These are phyloP conservation scores for Metarhizium album DNA, from an alignment of 2,329 filamentous ascomycete species.

Conservation along the genomic window DNA sequence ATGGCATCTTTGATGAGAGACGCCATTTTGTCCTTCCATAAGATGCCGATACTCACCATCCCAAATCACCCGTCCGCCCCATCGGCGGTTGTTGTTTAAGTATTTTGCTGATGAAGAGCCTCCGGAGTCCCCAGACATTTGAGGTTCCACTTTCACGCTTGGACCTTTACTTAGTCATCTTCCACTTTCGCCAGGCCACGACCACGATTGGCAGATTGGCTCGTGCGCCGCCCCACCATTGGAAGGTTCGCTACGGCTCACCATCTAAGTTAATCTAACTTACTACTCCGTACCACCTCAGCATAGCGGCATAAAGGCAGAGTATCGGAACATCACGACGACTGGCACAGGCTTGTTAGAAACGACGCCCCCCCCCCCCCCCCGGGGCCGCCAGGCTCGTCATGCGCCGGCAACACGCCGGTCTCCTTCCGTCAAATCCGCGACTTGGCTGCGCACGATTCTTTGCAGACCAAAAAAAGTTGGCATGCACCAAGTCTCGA, in stretches of 20 bases:
- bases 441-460: constrained; percentile 15
- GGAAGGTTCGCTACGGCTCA: too few species aligned
- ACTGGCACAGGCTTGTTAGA: background rate
- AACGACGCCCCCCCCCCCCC: constrained; percentile 1
- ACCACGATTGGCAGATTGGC: too few species aligned
- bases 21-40: constrained; percentile 23
- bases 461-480: constrained; percentile 18
- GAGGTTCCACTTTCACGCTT: background rate
- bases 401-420: constrained; percentile 16
- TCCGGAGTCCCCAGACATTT: too few species aligned
- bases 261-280: too few species aligned
- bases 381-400: constrained; percentile 22
- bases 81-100: background rate
- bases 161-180: constrained; percentile 5
- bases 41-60: constrained; percentile 4
- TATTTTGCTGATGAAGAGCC: background rate
- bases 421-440: constrained; percentile 9
- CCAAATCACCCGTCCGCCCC: background rate
- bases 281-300: too few species aligned
- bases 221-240: too few species aligned
- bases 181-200: too few species aligned
- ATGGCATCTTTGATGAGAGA: constrained; percentile 33
- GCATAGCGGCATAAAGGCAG: too few species aligned
- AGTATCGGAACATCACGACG: background rate
- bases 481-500: constrained; percentile 19